phyloP scores from a whole-genome alignment of 78 protist genomes.

The Speleostelium caveatum region DNA sequence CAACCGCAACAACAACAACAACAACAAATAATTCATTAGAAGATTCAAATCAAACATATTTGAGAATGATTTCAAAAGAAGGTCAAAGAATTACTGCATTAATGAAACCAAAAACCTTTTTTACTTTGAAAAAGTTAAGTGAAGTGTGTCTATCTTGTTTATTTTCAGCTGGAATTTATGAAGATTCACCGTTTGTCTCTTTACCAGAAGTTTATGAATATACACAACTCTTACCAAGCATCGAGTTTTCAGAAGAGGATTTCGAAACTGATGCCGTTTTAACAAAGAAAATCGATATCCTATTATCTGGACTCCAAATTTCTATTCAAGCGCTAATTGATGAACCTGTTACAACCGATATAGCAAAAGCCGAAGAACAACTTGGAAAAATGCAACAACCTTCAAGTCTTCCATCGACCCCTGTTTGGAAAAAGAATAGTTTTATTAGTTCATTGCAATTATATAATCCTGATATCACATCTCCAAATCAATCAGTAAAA shows the following conservation, averaged over 20 bases:
- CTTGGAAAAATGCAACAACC: background rate
- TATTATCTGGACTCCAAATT: constrained; percentile 14
- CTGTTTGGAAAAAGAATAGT: background rate
- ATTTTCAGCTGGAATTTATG: constrained; percentile 16
- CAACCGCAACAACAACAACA: background rate
- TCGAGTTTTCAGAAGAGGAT: constrained; percentile 17
- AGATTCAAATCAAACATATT: too few species aligned
- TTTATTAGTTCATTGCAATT: background rate
- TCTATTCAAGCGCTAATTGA: constrained; percentile 31
- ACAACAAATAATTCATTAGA: too few species aligned
- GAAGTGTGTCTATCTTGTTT: constrained; percentile 52
- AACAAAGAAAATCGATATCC: constrained; percentile 8
- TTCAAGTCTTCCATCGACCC: background rate
- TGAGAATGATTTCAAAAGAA: too few species aligned
- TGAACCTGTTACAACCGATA: constrained; percentile 6
- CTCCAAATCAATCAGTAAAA: background rate
- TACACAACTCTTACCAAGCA: background rate
- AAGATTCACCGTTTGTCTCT: constrained; percentile 8
- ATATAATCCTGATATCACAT: background rate
- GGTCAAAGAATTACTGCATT: too few species aligned
- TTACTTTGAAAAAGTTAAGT: constrained; percentile 35
- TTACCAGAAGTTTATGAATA: constrained; percentile 21
- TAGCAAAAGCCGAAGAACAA: background rate
- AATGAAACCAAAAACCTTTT: constrained; percentile 40
- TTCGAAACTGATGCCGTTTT: constrained; percentile 11